Evolutionary conservation across 2,329 filamentous ascomycete species (phyloP).

Genomic region (Alternaria atra): DNA sequence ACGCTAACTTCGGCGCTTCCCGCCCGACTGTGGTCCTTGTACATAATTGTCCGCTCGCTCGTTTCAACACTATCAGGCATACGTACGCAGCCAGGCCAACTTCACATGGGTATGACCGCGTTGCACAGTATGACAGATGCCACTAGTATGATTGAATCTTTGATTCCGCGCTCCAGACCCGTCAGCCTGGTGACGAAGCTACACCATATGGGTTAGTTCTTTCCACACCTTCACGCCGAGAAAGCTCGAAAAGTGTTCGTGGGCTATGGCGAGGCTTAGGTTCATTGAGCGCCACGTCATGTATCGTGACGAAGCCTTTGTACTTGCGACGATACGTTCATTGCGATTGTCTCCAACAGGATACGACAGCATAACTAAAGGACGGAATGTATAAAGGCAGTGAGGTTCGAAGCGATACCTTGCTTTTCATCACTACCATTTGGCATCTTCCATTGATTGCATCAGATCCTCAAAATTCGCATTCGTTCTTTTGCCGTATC

Average conservation of each 20-base stretch:
- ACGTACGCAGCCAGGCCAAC: background rate
- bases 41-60: background rate
- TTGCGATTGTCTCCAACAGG: background rate
- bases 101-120: background rate
- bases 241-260: conserved; percentile 5
- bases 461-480: background rate
- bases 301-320: background rate
- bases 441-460: background rate
- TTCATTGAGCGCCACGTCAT: background rate
- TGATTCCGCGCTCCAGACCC: background rate
- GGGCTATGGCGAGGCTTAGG: background rate
- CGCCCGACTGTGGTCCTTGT: background rate
- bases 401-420: background rate
- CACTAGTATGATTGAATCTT: background rate
- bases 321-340: background rate
- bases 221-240: conserved; percentile 17
- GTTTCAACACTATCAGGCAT: background rate
- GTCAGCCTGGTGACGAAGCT: conserved; percentile 1
- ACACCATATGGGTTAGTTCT: conserved; percentile 3
- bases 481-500: background rate
- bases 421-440: background rate
- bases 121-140: background rate
- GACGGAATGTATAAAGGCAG: background rate
- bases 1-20: background rate
- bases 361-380: background rate